phyloP scores from a whole-genome alignment of 768 basidiomycete genomes.

The Hypholoma fasciculare region DNA sequence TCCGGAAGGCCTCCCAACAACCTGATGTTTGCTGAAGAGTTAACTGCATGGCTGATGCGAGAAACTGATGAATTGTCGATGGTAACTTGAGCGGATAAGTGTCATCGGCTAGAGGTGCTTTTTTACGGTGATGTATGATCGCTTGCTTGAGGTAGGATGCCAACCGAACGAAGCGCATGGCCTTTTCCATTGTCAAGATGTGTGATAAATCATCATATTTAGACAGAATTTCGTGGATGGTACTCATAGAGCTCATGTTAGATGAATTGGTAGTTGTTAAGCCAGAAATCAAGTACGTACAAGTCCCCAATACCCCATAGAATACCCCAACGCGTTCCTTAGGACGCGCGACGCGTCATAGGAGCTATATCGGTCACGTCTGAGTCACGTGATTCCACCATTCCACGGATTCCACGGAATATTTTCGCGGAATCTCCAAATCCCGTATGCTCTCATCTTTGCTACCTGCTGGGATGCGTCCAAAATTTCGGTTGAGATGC shows the following conservation, averaged over 20 bases:
- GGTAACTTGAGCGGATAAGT: background rate
- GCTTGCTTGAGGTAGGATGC: background rate
- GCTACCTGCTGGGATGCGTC: too few relatives aligned
- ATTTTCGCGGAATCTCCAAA: background rate
- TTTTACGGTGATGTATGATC: conserved; percentile 4
- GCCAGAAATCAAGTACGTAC: background rate
- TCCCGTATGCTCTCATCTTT: conserved; percentile 6
- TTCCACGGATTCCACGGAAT: conserved; percentile 6
- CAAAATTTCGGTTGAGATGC: too few relatives aligned
- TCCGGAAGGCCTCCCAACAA: too few relatives aligned
- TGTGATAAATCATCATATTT: background rate
- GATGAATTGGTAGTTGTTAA: background rate
- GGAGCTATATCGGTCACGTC: background rate
- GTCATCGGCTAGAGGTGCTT: background rate
- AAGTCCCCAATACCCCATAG: background rate
- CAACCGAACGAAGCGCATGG: conserved; percentile 5
- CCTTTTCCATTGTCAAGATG: conserved; percentile 3
- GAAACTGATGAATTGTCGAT: background rate
- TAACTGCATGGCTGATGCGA: background rate
- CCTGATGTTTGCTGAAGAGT: too few relatives aligned
- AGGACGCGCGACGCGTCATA: background rate
- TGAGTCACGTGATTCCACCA: background rate
- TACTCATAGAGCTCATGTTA: background rate
- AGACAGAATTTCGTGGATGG: background rate
- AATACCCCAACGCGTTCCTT: background rate